Percentiles rank a stretch among this genome's conserved stretches.
Conservation (phyloP, 108 stramenopile genomes). For the Stephanodiscus minutulus region DNA sequence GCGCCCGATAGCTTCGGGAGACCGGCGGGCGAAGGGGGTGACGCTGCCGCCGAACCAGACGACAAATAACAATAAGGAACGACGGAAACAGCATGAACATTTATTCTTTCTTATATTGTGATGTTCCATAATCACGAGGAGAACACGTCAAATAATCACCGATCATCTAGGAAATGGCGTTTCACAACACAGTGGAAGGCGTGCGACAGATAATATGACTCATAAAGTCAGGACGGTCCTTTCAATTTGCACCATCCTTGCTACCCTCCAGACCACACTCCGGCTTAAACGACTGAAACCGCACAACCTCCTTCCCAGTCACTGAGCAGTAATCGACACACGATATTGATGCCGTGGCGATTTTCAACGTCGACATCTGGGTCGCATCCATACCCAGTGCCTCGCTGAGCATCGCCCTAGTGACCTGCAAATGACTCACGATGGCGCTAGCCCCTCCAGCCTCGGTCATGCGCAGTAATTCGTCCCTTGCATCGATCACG, state of each 20-base stretch:
- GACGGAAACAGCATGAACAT: neutral
- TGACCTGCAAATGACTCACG: slow-evolving; percentile 89
- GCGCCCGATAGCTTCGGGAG: neutral
- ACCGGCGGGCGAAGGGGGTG: neutral
- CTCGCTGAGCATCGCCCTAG: slow-evolving; percentile 78
- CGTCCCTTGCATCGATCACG: slow-evolving; percentile 66
- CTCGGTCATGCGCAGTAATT: slow-evolving; percentile 58
- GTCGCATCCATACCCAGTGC: slow-evolving; percentile 70
- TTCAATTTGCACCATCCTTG: slow-evolving; percentile 83
- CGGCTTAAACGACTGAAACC: slow-evolving; percentile 87
- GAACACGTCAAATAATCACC: too few relatives aligned
- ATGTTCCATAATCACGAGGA: neutral
- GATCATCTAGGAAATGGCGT: too few relatives aligned
- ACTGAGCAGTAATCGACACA: slow-evolving; percentile 75
- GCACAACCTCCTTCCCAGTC: slow-evolving; percentile 63
- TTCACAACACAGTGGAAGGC: too few relatives aligned
- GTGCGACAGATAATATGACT: too few relatives aligned
- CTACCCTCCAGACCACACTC: slow-evolving; percentile 67
- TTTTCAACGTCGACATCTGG: slow-evolving; percentile 67
- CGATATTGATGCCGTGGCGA: slow-evolving; percentile 84
- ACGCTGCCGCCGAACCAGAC: neutral
- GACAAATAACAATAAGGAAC: neutral
- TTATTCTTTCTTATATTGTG: neutral
- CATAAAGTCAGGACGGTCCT: neutral
- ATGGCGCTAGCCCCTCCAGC: slow-evolving; percentile 67